Evolutionary conservation across 345 rosid species (phyloP).

Genomic region (Rhodomyrtus tomentosa): DNA sequence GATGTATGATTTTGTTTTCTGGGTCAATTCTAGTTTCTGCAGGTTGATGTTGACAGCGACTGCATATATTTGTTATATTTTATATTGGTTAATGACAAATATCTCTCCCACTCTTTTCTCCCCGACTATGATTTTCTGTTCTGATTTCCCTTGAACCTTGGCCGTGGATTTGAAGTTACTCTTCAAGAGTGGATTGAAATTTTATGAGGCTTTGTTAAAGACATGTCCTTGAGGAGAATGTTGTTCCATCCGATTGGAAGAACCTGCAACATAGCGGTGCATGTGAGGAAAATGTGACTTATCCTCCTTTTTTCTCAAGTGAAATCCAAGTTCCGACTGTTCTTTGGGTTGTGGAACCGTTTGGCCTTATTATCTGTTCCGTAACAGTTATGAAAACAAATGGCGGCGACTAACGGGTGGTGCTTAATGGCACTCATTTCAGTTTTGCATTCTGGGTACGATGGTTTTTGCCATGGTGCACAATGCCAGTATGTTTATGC

Average conservation of each 20-base stretch:
- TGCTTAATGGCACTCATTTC: not conserved
- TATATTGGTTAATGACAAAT: not conserved
- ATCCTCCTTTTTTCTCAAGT: not conserved
- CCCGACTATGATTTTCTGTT: not conserved
- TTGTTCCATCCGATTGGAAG: not conserved
- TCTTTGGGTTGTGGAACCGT: not conserved
- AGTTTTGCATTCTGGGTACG: not conserved
- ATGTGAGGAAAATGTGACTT: not conserved
- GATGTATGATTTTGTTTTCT: not conserved
- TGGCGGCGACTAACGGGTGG: not conserved
- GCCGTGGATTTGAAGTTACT: not conserved
- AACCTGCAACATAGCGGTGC: not conserved
- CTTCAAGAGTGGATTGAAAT: not conserved
- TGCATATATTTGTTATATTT: not conserved
- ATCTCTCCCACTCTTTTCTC: not conserved
- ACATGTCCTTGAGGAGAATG: not conserved
- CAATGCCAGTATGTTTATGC: not conserved
- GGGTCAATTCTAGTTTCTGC: not conserved
- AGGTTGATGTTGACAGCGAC: not conserved
- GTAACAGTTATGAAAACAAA: not conserved
- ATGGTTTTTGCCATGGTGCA: not conserved
- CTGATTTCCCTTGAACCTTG: not conserved
- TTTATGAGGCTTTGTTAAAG: not conserved
- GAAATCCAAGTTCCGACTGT: not conserved
- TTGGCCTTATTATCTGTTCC: not conserved